These are phyloP conservation scores for Salix arbutifolia DNA, from an alignment of 345 rosid genomes.

Conservation along the genomic window DNA sequence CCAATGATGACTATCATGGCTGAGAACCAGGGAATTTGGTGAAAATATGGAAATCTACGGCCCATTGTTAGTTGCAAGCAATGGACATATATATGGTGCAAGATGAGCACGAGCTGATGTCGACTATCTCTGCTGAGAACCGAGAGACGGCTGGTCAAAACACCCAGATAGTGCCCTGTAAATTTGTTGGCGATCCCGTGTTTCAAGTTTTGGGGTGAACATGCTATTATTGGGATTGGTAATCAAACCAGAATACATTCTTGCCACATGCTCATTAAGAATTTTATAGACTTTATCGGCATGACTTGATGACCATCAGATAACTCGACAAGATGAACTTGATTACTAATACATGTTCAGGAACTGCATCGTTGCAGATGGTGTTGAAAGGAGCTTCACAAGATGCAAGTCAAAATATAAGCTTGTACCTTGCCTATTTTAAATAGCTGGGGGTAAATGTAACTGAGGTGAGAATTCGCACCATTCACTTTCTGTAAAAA, in stretches of 20 bases:
- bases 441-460: background rate
- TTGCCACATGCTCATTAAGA: background rate
- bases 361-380: background rate
- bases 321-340: background rate
- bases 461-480: background rate
- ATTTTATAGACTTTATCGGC: background rate
- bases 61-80: too few relatives aligned
- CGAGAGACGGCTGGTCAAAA: too few relatives aligned
- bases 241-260: background rate
- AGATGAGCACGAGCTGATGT: too few relatives aligned
- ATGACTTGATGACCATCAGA: background rate
- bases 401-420: background rate
- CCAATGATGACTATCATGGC: background rate
- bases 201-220: background rate
- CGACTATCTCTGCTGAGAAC: too few relatives aligned
- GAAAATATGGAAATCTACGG: background rate
- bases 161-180: too few relatives aligned
- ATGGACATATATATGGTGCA: too few relatives aligned
- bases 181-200: background rate
- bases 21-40: background rate
- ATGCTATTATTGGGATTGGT: background rate
- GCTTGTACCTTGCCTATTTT: background rate
- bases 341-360: background rate
- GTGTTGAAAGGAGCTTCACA: background rate
- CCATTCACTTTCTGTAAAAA: background rate